A percentile compares a stretch with the other conserved stretches of the same genome.
phyloP scores from a whole-genome alignment of 331 rosid genomes.

The Acacia concinna region DNA sequence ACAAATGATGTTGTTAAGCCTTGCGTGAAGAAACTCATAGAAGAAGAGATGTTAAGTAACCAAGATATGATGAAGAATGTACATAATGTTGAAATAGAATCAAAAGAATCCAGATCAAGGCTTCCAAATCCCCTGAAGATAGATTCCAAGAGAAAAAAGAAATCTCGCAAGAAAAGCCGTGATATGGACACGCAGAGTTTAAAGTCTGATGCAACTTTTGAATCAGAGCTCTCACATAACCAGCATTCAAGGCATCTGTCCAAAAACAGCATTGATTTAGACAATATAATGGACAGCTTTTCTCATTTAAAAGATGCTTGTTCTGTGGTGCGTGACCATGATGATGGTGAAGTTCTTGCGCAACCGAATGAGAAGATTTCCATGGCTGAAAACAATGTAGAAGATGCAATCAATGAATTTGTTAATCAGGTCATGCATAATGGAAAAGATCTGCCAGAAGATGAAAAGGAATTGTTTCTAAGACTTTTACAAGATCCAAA shows the following conservation, averaged over 20 bases:
- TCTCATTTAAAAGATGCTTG: constrained; percentile 48
- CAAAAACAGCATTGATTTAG: constrained; percentile 48
- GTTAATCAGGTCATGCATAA: constrained; percentile 56
- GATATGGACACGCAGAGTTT: constrained; percentile 53
- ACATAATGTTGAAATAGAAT: constrained; percentile 39
- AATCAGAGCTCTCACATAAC: constrained; percentile 42
- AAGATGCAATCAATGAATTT: constrained; percentile 61
- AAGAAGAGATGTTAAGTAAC: constrained; percentile 83
- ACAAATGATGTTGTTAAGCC: constrained; percentile 52
- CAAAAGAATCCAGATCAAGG: constrained; percentile 41
- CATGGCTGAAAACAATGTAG: constrained; percentile 55
- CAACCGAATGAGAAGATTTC: constrained; percentile 46
- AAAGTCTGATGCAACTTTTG: constrained; percentile 42
- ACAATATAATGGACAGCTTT: constrained; percentile 74
- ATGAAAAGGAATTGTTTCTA: constrained; percentile 64
- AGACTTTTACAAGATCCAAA: constrained; percentile 71
- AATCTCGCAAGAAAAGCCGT: constrained; percentile 50
- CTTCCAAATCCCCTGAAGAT: constrained; percentile 38
- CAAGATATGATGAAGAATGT: constrained; percentile 44
- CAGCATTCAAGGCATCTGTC: constrained; percentile 52
- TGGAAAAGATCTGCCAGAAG: constrained; percentile 64
- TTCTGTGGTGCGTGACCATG: constrained; percentile 36
- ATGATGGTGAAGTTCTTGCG: constrained; percentile 43
- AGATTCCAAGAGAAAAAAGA: constrained; percentile 55
- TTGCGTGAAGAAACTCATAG: constrained; percentile 94